Conservation (phyloP, 331 rosid genomes). For the Spiraea crenata region DNA sequence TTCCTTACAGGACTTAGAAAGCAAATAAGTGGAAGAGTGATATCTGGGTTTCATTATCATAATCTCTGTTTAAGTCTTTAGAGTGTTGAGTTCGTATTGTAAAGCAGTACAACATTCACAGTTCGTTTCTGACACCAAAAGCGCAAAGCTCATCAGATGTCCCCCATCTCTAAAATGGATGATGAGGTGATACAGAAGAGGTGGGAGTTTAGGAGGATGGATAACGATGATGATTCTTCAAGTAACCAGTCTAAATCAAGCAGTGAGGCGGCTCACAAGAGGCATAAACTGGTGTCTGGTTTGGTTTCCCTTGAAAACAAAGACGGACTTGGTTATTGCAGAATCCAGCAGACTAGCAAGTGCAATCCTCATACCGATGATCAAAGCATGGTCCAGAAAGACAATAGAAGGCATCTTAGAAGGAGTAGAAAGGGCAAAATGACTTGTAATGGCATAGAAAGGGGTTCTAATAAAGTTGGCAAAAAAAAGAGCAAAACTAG, state of each 20-base stretch:
- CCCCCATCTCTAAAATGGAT: constrained; percentile 17
- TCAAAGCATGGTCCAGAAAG: neutral
- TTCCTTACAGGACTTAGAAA: constrained; percentile 16
- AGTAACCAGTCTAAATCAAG: constrained; percentile 22
- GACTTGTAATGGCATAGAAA: neutral
- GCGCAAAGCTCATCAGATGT: constrained; percentile 3
- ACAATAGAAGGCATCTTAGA: neutral
- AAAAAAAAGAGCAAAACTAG: constrained; percentile 17
- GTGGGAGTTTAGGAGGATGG: constrained; percentile 33
- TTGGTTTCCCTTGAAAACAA: constrained; percentile 21
- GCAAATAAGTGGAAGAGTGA: constrained; percentile 1
- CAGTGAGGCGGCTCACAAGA: constrained; percentile 9
- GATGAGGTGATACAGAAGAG: constrained; percentile 11
- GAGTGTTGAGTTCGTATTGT: constrained; percentile 10
- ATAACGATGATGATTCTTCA: constrained; percentile 12
- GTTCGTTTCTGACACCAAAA: neutral
- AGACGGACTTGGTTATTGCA: constrained; percentile 7
- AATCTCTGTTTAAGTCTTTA: neutral
- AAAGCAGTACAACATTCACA: neutral
- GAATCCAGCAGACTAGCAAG: constrained; percentile 16
- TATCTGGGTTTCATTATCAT: neutral
- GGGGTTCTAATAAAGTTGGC: neutral
- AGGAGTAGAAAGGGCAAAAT: constrained; percentile 5
- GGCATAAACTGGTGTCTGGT: constrained; percentile 27
- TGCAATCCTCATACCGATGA: neutral